A percentile compares a stretch with the other conserved stretches of the same genome.
Evolutionary conservation across 1,139 yeast species (phyloP).

Genomic region (Kurtzmaniella quercitrusa): DNA sequence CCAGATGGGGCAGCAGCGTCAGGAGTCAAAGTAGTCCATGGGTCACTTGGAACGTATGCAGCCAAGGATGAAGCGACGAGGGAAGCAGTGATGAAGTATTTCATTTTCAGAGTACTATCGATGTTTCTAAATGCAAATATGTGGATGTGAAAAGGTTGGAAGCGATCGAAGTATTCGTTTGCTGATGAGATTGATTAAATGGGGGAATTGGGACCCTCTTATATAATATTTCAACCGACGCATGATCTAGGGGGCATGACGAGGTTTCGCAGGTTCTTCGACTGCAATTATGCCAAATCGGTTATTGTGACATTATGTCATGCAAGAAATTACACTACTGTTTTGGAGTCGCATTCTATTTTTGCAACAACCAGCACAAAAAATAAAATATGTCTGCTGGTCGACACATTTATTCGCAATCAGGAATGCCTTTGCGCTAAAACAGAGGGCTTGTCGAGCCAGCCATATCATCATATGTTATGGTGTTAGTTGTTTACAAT

Average conservation of each 20-base stretch:
- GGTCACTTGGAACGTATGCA: conserved; percentile 65
- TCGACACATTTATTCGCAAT: not conserved
- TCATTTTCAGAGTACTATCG: conserved; percentile 18
- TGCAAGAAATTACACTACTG: conserved; percentile 1
- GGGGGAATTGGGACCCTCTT: not conserved
- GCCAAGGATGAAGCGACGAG: conserved; percentile 52
- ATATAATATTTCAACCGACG: conserved; percentile 2
- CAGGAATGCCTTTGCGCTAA: not conserved
- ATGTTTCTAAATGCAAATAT: not conserved
- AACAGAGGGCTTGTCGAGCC: not conserved
- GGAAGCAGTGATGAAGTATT: conserved; percentile 26
- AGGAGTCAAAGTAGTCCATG: conserved; percentile 74
- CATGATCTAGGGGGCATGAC: conserved; percentile 6
- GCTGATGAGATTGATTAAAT: not conserved
- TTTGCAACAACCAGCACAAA: conserved; percentile 9
- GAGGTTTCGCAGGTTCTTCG: not conserved
- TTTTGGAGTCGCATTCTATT: conserved; percentile 4
- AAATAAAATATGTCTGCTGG: not conserved
- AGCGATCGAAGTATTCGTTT: not conserved
- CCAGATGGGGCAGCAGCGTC: conserved; percentile 48
- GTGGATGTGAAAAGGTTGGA: not conserved
- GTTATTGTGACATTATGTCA: not conserved
- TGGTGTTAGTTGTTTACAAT: too few species aligned
- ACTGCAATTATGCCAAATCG: not conserved
- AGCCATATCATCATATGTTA: too few species aligned